Evolutionary conservation across 441 rosid species (phyloP), one percentile per base, ranked within the genome.

Genomic region (Manihot esculenta): DNA sequence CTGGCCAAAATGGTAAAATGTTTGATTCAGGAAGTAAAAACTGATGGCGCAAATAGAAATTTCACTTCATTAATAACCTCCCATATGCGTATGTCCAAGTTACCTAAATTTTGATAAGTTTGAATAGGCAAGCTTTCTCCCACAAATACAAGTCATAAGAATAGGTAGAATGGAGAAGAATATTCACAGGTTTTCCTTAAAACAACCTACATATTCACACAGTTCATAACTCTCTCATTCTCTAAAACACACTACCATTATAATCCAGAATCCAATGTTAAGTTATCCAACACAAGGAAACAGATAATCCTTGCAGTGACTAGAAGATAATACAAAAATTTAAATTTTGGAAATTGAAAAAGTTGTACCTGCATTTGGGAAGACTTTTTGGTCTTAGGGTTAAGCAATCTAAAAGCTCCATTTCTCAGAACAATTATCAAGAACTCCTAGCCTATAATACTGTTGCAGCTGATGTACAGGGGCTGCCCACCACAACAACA

Each of bases 401-500:
- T 56, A 92, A 85, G 78, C 91, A 91, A 62, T 88, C 91, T 72
- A 77, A 60, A 57, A 90, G 86, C 75, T 76, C 92, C 93, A 88
- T 77, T 94, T 90, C 60, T 56, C 58, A 8, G 78, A 74, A 74
- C 95, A 92, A 72, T 88, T 84, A 78, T 92, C 92, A 51, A 94
- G 79, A 65, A 66, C 76, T 60, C 97, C 95, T 66, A 75, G 55
- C 70, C 95, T 79, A 67, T 88, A 91, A 69, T 92, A 90, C 81
- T 86, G 93, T 85, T 92, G 93, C 91, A 90, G 70, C 80, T 94
- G 97, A 84, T 92, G 87, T 50, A 85, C 87, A 0, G 97, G 95
- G 67, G 92, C 94, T 91, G 88, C 79, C 64, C 62, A 59, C 45
- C 18, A 30, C 24, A 41, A 64, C 0, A 56, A 8, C 62, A 33